Conservation (phyloP, 441 rosid genomes). For the Mallotus repandus region DNA sequence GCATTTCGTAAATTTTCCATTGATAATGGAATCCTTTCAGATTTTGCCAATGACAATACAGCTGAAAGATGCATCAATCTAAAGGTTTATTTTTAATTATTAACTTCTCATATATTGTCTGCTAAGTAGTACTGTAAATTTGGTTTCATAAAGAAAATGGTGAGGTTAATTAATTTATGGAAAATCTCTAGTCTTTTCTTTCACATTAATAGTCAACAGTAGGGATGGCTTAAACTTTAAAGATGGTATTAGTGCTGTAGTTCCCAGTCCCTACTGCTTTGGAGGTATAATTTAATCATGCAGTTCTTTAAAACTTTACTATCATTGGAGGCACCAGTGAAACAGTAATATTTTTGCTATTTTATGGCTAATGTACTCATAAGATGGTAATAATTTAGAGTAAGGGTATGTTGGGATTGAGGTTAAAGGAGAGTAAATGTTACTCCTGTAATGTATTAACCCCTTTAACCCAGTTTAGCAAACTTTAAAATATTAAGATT, state of each 20-base stretch:
- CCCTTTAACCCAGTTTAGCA: no score
- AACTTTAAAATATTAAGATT: no score
- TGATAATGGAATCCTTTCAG: constrained; percentile 50
- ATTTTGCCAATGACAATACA: constrained; percentile 25
- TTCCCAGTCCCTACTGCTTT: neutral
- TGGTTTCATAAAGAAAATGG: neutral
- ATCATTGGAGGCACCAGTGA: neutral
- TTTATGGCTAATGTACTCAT: neutral
- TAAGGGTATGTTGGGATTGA: no score
- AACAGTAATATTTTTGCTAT: no score
- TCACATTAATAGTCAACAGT: neutral
- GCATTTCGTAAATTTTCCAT: constrained; percentile 77
- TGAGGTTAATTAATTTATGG: constrained; percentile 6
- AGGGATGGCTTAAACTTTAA: constrained; percentile 8
- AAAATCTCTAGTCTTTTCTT: constrained; percentile 1
- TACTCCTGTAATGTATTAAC: no score
- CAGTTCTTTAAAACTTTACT: neutral
- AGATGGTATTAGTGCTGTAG: neutral
- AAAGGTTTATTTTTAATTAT: constrained; percentile 45
- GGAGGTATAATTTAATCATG: neutral
- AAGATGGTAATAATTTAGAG: neutral
- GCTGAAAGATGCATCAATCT: constrained; percentile 41
- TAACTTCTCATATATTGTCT: constrained; percentile 5
- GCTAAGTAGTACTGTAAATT: neutral
- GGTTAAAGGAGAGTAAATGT: no score